phyloP scores from a whole-genome alignment of 257 asterid genomes.

The Jaltomata sinuosa region DNA sequence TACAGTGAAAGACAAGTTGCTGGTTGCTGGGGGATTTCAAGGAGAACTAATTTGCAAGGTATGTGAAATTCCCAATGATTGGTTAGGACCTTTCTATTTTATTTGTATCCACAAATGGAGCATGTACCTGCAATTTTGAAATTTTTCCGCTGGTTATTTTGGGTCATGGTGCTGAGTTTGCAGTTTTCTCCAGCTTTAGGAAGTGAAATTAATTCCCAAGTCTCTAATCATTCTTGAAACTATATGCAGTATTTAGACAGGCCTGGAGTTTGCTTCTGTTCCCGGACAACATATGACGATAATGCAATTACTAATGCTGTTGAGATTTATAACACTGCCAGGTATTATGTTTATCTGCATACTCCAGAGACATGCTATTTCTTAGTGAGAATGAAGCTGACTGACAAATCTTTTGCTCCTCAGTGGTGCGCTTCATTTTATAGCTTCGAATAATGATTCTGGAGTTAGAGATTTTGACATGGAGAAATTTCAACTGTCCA shows the following conservation, averaged over 20 bases:
- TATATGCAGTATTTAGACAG: slow-evolving; percentile 70
- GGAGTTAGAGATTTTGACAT: slow-evolving; percentile 87
- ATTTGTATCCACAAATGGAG: neutral
- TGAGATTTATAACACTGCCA: slow-evolving; percentile 67
- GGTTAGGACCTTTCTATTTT: neutral
- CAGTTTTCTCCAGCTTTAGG: neutral
- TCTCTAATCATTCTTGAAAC: slow-evolving; percentile 2
- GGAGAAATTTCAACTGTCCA: slow-evolving; percentile 71
- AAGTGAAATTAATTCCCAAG: neutral
- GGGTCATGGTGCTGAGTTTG: neutral
- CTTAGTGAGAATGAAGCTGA: neutral
- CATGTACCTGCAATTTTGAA: neutral
- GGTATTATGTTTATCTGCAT: slow-evolving; percentile 28
- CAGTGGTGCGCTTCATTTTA: slow-evolving; percentile 60
- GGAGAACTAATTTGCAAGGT: slow-evolving; percentile 97
- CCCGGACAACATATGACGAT: slow-evolving; percentile 87
- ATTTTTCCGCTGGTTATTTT: neutral
- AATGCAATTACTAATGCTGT: slow-evolving; percentile 94
- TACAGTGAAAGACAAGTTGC: slow-evolving; percentile 77
- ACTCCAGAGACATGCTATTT: neutral
- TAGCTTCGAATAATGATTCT: slow-evolving; percentile 80
- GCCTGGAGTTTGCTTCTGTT: slow-evolving; percentile 83
- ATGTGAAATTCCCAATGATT: neutral
- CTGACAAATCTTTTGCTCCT: neutral
- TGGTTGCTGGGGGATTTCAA: slow-evolving; percentile 97